Percentiles rank a stretch among this genome's conserved stretches.
These are phyloP conservation scores for Begonia masoniana DNA, from an alignment of 306 rosid genomes.

Conservation along the genomic window DNA sequence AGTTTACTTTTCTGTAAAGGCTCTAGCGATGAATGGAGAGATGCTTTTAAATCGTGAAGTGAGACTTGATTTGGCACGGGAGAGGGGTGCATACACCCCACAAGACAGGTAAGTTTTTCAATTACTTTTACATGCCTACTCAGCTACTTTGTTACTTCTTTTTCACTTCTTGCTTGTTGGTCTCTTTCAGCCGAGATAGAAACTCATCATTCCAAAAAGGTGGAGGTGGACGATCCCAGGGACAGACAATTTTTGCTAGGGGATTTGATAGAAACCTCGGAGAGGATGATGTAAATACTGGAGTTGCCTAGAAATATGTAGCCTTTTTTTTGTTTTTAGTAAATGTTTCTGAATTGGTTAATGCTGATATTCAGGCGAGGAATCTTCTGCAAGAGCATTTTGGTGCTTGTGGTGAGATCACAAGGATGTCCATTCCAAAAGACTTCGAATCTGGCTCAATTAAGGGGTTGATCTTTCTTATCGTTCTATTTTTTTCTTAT, in stretches of 20 bases:
- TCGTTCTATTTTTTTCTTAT: neutral
- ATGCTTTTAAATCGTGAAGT: slow-evolving; percentile 33
- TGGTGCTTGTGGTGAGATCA: slow-evolving; percentile 52
- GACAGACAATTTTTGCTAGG: slow-evolving; percentile 36
- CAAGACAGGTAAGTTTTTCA: slow-evolving; percentile 22
- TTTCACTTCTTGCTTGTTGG: neutral
- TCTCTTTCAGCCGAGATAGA: slow-evolving; percentile 21
- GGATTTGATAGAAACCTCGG: slow-evolving; percentile 65
- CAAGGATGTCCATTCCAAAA: slow-evolving; percentile 58
- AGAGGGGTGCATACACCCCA: slow-evolving; percentile 61
- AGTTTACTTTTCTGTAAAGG: slow-evolving; percentile 19
- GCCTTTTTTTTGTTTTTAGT: neutral
- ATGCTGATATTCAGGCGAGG: slow-evolving; percentile 26
- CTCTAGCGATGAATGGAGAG: slow-evolving; percentile 39
- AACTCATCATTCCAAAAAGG: slow-evolving; percentile 39
- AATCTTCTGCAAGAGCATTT: slow-evolving; percentile 40
- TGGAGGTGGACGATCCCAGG: slow-evolving; percentile 30
- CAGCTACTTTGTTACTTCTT: neutral
- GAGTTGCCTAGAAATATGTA: too few relatives aligned
- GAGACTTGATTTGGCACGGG: slow-evolving; percentile 59
- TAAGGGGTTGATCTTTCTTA: slow-evolving; percentile 43
- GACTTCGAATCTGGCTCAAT: slow-evolving; percentile 42
- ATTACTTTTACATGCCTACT: neutral
- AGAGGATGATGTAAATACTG: slow-evolving; percentile 44
- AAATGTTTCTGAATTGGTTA: neutral